Percentiles rank a stretch among this genome's conserved stretches.
Evolutionary conservation across 164 flowering plant genomes (phyloP).

Genomic region (Akebia trifoliata): DNA sequence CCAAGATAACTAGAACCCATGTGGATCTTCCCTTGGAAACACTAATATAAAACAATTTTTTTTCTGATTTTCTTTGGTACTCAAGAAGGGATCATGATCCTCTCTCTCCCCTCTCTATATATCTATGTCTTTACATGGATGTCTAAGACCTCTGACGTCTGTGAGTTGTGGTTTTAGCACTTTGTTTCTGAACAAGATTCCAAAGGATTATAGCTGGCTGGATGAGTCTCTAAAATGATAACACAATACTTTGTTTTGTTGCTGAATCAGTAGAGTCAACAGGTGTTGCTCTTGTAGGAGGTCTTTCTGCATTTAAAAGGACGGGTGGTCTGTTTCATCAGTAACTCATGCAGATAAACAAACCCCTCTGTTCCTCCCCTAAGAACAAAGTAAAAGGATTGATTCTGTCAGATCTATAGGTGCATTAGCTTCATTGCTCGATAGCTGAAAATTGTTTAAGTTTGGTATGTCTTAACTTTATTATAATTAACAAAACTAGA

Average conservation of each 20-base stretch:
- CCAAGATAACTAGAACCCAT: no score
- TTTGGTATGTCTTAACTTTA: no score
- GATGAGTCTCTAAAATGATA: conserved; percentile 3
- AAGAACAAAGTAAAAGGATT: not conserved
- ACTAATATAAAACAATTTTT: no score
- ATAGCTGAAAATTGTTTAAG: no score
- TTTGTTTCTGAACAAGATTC: conserved; percentile 3
- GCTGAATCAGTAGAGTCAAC: conserved; percentile 12
- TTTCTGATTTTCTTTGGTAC: no score
- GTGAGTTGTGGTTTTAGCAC: conserved; percentile 5
- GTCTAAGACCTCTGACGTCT: not conserved
- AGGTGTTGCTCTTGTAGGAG: conserved; percentile 12
- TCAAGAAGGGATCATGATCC: not conserved
- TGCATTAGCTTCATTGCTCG: no score
- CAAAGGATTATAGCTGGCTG: conserved; percentile 16
- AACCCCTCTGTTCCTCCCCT: not conserved
- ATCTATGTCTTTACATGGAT: no score
- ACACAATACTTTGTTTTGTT: conserved; percentile 3
- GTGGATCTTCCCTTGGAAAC: no score
- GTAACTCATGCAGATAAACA: not conserved
- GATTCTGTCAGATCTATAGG: not conserved
- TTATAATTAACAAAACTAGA: no score
- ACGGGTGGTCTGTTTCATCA: not conserved
- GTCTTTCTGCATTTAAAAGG: conserved; percentile 6
- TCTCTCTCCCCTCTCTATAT: no score